phyloP scores from a whole-genome alignment of 176 grass and related monocot genomes.

The Urochloa ruziziensis region DNA sequence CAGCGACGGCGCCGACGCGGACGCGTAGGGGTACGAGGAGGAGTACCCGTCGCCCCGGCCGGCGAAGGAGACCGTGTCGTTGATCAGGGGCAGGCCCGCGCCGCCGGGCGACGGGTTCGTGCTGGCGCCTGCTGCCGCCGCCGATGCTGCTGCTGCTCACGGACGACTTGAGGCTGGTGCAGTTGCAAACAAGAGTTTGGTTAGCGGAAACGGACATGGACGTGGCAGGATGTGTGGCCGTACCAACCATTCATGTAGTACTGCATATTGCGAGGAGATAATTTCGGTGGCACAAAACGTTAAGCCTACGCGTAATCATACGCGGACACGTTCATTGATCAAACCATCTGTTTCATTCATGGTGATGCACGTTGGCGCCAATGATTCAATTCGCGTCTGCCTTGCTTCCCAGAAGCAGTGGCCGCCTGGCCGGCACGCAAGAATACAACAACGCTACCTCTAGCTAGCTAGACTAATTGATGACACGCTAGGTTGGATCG shows the following conservation, averaged over 20 bases:
- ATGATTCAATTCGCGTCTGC: background rate
- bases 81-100: slow-evolving; percentile 40
- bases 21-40: background rate
- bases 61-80: slow-evolving; percentile 54
- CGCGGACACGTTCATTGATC: background rate
- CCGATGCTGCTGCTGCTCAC: slow-evolving; percentile 11
- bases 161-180: slow-evolving; percentile 62
- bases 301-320: background rate
- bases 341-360: background rate
- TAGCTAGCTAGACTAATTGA: background rate
- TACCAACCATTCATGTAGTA: background rate
- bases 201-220: background rate
- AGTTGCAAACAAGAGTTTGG: background rate
- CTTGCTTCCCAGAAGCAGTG: background rate
- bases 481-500: background rate
- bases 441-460: background rate
- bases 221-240: background rate
- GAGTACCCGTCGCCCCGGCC: background rate
- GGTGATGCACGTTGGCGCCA: background rate
- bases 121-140: background rate
- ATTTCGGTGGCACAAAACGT: background rate
- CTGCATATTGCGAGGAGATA: background rate
- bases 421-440: background rate
- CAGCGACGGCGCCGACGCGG: background rate
- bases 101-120: slow-evolving; percentile 4